A percentile compares a stretch with the other conserved stretches of the same genome.
Evolutionary conservation across 192 early-diverging fungal species (phyloP).

Genomic region (Rhizophagus sp.): DNA sequence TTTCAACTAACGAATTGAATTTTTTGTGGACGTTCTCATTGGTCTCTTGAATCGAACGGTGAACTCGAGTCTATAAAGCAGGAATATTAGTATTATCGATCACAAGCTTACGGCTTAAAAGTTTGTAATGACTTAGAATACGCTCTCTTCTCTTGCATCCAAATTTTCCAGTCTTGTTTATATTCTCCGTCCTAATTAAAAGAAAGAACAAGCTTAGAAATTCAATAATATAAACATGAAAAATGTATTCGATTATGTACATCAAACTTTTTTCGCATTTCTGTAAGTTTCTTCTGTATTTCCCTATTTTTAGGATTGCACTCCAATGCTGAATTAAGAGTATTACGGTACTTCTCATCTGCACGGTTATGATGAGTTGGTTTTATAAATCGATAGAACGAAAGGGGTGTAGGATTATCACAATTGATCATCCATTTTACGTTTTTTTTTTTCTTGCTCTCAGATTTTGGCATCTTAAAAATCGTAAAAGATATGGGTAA

Average conservation of each 20-base stretch:
- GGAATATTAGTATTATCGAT: not conserved
- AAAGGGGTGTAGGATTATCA: constrained; percentile 4
- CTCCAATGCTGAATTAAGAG: too few relatives aligned
- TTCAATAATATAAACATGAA: not conserved
- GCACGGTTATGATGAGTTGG: too few relatives aligned
- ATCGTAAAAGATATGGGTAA: too few relatives aligned
- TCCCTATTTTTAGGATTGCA: not conserved
- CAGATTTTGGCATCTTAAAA: too few relatives aligned
- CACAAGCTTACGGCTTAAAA: not conserved
- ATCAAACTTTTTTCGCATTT: not conserved
- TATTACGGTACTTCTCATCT: too few relatives aligned
- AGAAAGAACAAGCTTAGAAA: not conserved
- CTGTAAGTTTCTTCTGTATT: not conserved
- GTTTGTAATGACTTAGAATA: too few relatives aligned
- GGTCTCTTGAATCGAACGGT: too few relatives aligned
- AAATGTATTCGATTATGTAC: not conserved
- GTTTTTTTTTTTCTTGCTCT: too few relatives aligned
- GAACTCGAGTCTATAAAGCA: too few relatives aligned
- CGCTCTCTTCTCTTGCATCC: constrained; percentile 6
- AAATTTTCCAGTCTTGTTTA: constrained; percentile 12
- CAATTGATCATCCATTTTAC: not conserved
- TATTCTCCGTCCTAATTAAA: not conserved
- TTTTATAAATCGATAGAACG: not conserved
- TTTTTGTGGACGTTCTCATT: too few relatives aligned
- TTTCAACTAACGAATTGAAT: too few relatives aligned